These are phyloP conservation scores for Trichoderma aggressivum DNA, from an alignment of 2,329 filamentous ascomycete genomes.

Conservation along the genomic window DNA sequence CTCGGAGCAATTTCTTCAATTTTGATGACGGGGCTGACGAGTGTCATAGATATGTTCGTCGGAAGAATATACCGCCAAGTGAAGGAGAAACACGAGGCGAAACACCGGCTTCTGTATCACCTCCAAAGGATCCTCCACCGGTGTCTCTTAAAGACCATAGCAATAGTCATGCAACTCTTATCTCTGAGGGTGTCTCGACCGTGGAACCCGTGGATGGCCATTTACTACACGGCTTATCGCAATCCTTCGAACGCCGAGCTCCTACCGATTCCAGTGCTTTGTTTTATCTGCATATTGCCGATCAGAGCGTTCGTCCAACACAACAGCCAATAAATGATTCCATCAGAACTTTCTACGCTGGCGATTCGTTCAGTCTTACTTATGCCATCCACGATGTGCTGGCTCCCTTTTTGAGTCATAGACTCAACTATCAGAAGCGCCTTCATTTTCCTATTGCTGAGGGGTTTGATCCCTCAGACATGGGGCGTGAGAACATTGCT, in stretches of 20 bases:
- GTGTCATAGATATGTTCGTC: neutral
- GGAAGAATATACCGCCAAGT: neutral
- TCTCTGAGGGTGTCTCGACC: neutral
- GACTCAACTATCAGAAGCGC: neutral
- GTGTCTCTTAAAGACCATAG: neutral
- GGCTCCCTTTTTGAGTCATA: neutral
- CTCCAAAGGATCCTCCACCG: neutral
- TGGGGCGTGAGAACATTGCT: neutral
- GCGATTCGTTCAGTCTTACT: neutral
- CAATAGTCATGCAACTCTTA: neutral
- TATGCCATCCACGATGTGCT: conserved; percentile 8
- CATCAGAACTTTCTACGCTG: conserved; percentile 7
- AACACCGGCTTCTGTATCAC: neutral
- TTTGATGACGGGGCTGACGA: neutral
- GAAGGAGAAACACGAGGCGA: neutral
- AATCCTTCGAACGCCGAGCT: neutral
- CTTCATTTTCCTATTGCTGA: conserved; percentile 1
- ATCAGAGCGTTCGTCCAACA: conserved; percentile 4
- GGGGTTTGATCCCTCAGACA: neutral
- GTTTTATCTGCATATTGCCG: conserved; percentile 1
- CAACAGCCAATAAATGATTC: neutral
- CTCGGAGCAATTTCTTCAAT: neutral
- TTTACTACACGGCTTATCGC: neutral
- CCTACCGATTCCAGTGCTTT: neutral
- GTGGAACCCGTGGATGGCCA: neutral